Conservation (phyloP, 805 yeast genomes). For the Pichia heedii region DNA sequence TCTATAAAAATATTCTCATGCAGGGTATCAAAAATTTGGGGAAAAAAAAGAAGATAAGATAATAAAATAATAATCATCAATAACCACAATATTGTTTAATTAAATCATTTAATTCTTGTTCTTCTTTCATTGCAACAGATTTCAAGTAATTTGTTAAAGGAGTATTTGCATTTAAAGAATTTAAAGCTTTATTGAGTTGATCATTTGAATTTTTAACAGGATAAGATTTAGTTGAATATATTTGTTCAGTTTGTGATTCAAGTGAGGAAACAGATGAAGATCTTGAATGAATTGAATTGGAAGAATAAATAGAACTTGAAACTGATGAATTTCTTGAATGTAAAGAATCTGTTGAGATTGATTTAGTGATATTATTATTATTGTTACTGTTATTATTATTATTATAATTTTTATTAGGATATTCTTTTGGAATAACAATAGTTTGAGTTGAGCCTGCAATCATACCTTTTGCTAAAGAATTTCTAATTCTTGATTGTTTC, state of each 20-base stretch:
- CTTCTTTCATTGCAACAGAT: slow-evolving; percentile 27
- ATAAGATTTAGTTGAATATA: too few species aligned
- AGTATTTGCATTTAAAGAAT: slow-evolving; percentile 14
- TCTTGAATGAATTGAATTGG: slow-evolving; percentile 25
- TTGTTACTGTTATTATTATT: slow-evolving; percentile 1
- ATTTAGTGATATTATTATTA: slow-evolving; percentile 1
- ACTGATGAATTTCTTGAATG: slow-evolving; percentile 10
- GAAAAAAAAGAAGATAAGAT: too few species aligned
- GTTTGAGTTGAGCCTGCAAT: slow-evolving; percentile 24
- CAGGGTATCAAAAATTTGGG: too few species aligned
- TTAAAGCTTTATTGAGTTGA: slow-evolving; percentile 4
- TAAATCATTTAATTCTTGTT: slow-evolving; percentile 25
- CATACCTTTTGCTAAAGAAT: slow-evolving; percentile 22
- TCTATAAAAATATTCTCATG: too few species aligned
- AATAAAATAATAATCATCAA: slow-evolving; percentile 1
- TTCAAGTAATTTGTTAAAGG: slow-evolving; percentile 23
- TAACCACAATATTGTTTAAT: slow-evolving; percentile 28
- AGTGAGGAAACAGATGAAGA: slow-evolving; percentile 24
- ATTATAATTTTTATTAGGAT: neutral
- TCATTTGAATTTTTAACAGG: neutral
- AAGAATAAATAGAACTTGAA: slow-evolving; percentile 6
- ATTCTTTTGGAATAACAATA: slow-evolving; percentile 11
- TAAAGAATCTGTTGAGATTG: neutral
- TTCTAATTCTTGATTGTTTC: slow-evolving; percentile 25
- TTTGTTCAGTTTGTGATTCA: slow-evolving; percentile 1